Base-by-base conservation (phyloP, 768 basidiomycete species). In the Leccinellum rugosiceps region DNA sequence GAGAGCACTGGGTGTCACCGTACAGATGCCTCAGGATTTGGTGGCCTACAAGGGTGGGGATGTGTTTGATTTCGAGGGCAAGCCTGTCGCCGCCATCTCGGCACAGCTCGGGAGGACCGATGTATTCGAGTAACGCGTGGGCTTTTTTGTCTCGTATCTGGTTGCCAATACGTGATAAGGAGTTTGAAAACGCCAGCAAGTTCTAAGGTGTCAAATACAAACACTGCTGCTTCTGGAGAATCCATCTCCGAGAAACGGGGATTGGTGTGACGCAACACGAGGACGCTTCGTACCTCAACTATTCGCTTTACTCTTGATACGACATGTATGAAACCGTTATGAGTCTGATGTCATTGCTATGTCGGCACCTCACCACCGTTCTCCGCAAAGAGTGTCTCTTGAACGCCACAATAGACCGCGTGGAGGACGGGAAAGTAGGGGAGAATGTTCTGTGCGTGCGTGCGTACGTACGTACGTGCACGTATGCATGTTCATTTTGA, bases 1-100 rank as follows among this genome's bases (percentile, higher is more conserved):
- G 64, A 74, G 67, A 46, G 64, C 80, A 15, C 68, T 81, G 3
- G 78, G 78, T 1, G 66, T 80, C 3, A 34, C 55, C 4, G 51
- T 50, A 8, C 38, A 60, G 4, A 67, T 61, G 53, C 68, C 74
- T n/a, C 69, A 70, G 28, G 73, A 76, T 52, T 73, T 76, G 32
- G 67, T 79, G 4, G 78, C 76, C 1, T 76, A 74, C 13, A 64
- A 57, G 34, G 74, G 76, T 0, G 75, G 76, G 4, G 72, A 74
- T 17, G 56, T 71, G 25, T 65, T 77, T 8, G 73, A 72, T 28
- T 74, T 76, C 44, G 67, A 67, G 48, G 73, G 74, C 30, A 78
- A 78, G 53, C 74, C 76, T 2, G 71, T 76, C 15, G 77, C 73
- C 0, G 66, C 75, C 10, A 69, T 79, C 23, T 78, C 63, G 11